phyloP scores from a whole-genome alignment of 2,329 filamentous ascomycete genomes.

The Fusarium brevicatenulatum region DNA sequence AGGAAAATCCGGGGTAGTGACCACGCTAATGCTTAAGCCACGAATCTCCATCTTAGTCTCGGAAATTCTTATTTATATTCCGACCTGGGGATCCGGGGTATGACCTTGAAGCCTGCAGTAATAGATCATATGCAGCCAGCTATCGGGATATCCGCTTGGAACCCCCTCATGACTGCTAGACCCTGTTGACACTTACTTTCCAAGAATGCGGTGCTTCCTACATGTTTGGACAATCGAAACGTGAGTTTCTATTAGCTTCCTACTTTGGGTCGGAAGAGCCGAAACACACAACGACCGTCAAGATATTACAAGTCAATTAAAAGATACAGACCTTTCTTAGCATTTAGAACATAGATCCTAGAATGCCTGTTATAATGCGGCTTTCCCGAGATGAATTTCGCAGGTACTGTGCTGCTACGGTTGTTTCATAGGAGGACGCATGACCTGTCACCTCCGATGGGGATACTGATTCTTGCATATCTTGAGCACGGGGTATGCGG shows the following conservation, averaged over 20 bases:
- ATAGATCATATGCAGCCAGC: accelerated
- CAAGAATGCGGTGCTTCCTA: accelerated
- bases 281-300: accelerated
- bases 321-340: background rate
- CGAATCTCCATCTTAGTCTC: background rate
- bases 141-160: background rate
- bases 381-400: background rate
- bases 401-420: accelerated
- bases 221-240: accelerated
- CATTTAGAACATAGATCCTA: background rate
- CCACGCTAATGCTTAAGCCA: background rate
- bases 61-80: background rate
- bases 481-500: background rate
- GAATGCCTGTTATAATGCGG: accelerated
- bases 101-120: accelerated
- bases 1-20: background rate
- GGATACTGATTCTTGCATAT: accelerated
- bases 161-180: accelerated
- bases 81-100: background rate
- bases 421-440: accelerated
- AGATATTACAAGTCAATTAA: background rate
- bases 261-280: background rate
- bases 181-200: too few species aligned
- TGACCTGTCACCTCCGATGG: accelerated
- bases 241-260: too few species aligned